Base-by-base conservation (phyloP, 1,284 basidiomycete genomes). In the Coniophora puteana region DNA sequence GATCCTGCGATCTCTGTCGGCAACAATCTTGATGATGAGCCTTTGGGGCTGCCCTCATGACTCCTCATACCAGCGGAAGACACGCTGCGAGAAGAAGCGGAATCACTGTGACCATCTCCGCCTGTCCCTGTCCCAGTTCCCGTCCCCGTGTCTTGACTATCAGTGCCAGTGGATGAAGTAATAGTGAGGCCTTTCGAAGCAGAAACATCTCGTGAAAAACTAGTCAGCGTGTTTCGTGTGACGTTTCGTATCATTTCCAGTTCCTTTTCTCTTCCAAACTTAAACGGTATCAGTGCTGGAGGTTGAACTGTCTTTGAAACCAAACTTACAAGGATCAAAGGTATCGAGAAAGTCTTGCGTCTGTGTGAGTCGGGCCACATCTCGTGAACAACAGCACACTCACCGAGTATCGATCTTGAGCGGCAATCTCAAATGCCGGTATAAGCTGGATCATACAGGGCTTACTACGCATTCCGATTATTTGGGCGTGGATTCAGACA, bases 241-340 rank as follows among this genome's bases (percentile, higher is more conserved):
- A 85, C 76, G 55, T 74, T 78, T 32, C 78, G 71, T 39, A 86
- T 78, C 21, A 67, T 62, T 37, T 84, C 81, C 1, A 84, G 61
- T 58, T 85, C 82, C 50, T 74, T 81, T 37, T 84, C 80, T 39
- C 83, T 70, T 7, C 83, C 83, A 53, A 83, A 84, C 78, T 81
- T 47, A 16, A 31, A 14, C n/a, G n/a, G n/a, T n/a, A n/a, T n/a
- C n/a, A n/a, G 41, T 14, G 36, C 43, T 11, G 35, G 18, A 24
- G 16, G 14, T 35, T 20, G 16, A 17, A 16, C 38, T 34, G 25
- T 24, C 30, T n/a, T 24, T 26, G 22, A 41, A 7, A 7, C 34
- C 21, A 14, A 28, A 29, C 54, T 47, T 62, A 82, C 80, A 57
- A 85, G 62, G 27, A 73, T 70, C 35, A 77, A 72, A 5, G 83